These are phyloP conservation scores for Pezicula neosporulosa DNA, from an alignment of 2,329 filamentous ascomycete genomes.

Conservation along the genomic window DNA sequence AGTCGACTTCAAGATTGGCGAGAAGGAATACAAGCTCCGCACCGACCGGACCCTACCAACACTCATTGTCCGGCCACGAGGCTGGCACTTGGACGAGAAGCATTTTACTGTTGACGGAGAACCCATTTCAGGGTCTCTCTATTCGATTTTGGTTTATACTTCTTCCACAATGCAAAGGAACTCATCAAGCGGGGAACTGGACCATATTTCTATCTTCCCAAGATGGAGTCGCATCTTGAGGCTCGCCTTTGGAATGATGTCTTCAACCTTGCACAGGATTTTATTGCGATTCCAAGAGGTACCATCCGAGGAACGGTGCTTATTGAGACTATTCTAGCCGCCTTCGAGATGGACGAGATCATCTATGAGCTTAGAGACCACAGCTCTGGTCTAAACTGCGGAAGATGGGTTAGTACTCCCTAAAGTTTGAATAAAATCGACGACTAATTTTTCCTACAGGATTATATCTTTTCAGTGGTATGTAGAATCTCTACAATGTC, in stretches of 20 bases:
- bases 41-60: slow-evolving; percentile 85
- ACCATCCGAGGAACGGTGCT: slow-evolving; percentile 93
- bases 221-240: slow-evolving; percentile 98
- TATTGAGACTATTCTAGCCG: slow-evolving; percentile 96
- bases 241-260: slow-evolving; percentile 97
- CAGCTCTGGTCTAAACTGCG: slow-evolving; percentile 94
- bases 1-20: slow-evolving; percentile 92
- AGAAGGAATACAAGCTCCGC: slow-evolving; percentile 96
- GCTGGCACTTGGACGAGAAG: slow-evolving; percentile 98
- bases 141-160: slow-evolving; percentile 98
- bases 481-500: no score
- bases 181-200: slow-evolving; percentile 79
- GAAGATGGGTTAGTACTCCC: slow-evolving; percentile 61
- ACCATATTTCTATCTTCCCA: slow-evolving; percentile 97
- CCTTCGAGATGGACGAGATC: slow-evolving; percentile 99
- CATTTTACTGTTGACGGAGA: slow-evolving; percentile 95
- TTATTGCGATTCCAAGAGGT: slow-evolving; percentile 81
- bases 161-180: slow-evolving; percentile 96
- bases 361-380: slow-evolving; percentile 99
- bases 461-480: slow-evolving; percentile 93
- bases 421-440: no score
- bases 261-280: slow-evolving; percentile 95
- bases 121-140: slow-evolving; percentile 83
- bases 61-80: slow-evolving; percentile 88
- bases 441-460: slow-evolving; percentile 29